Evolutionary conservation across 2,329 filamentous ascomycete species (phyloP).

Genomic region (Rhynchosporium secalis): DNA sequence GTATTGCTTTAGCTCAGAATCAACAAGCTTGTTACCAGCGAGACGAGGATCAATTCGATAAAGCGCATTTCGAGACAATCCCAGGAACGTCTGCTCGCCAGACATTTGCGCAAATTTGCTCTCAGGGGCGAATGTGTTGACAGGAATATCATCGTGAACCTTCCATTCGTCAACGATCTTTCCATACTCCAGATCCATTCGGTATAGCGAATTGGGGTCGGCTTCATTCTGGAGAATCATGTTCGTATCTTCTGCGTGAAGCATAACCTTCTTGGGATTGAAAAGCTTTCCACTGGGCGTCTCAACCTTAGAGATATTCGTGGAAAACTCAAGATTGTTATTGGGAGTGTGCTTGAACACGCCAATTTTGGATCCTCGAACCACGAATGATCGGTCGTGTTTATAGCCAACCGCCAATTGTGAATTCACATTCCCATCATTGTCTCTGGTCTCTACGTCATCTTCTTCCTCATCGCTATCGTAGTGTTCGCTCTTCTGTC

Average conservation of each 20-base stretch:
- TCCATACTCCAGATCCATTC: constrained; percentile 97
- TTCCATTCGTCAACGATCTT: constrained; percentile 99
- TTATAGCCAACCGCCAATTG: constrained; percentile 96
- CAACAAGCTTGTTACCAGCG: constrained; percentile 87
- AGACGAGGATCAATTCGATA: constrained; percentile 93
- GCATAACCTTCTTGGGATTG: constrained; percentile 70
- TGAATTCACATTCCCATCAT: constrained; percentile 85
- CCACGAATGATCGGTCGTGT: constrained; percentile 94
- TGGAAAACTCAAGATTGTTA: constrained; percentile 92
- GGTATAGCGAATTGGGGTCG: constrained; percentile 88
- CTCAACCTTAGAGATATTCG: constrained; percentile 93
- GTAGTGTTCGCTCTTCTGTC: constrained; percentile 70
- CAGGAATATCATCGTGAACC: constrained; percentile 91
- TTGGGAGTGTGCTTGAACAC: constrained; percentile 96
- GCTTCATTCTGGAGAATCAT: constrained; percentile 44
- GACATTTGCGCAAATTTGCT: constrained; percentile 99
- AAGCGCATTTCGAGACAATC: constrained; percentile 87
- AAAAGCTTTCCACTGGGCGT: constrained; percentile 86
- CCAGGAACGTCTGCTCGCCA: constrained; percentile 89
- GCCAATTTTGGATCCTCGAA: constrained; percentile 95
- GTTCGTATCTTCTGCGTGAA: constrained; percentile 41
- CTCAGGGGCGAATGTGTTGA: constrained; percentile 89
- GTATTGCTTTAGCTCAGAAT: constrained; percentile 92
- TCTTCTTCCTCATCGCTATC: constrained; percentile 79
- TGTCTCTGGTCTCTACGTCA: constrained; percentile 64